These are phyloP conservation scores for Podospora comata DNA, from an alignment of 495 filamentous ascomycete species.

Conservation along the genomic window DNA sequence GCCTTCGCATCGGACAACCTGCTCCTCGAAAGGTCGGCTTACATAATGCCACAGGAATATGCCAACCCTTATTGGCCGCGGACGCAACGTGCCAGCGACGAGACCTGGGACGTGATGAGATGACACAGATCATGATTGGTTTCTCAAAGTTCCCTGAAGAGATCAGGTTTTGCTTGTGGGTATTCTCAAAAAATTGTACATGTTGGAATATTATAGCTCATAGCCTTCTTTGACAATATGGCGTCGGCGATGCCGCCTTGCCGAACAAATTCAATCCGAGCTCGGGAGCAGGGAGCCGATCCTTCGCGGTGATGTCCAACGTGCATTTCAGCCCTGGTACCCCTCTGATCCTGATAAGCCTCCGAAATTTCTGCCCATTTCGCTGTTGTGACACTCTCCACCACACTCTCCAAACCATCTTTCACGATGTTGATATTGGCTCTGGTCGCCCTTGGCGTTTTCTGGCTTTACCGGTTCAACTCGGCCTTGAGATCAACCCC, in stretches of 20 bases:
- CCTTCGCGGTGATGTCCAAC: neutral
- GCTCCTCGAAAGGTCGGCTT: neutral
- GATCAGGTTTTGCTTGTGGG: neutral
- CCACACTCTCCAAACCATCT: neutral
- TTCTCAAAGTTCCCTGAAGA: neutral
- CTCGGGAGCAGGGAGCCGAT: neutral
- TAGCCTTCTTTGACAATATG: neutral
- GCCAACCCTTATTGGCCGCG: neutral
- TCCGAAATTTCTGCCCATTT: neutral
- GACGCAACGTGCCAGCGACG: neutral
- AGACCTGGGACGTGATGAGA: neutral
- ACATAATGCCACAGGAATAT: neutral
- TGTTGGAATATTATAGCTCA: neutral
- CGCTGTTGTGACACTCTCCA: neutral
- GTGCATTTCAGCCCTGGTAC: neutral
- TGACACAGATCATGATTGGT: neutral
- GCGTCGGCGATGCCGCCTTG: neutral
- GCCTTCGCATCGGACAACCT: neutral
- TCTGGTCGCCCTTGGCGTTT: conserved; percentile 29
- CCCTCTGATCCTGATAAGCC: neutral
- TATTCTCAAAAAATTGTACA: neutral
- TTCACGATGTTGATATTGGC: conserved; percentile 2
- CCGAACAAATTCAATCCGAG: neutral
- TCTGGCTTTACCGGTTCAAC: conserved; percentile 54
- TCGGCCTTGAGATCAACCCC: conserved; percentile 48